Percentiles rank a stretch among this genome's conserved stretches.
Evolutionary conservation across 495 filamentous ascomycete genomes (phyloP).

Genomic region (Talaromyces liani): DNA sequence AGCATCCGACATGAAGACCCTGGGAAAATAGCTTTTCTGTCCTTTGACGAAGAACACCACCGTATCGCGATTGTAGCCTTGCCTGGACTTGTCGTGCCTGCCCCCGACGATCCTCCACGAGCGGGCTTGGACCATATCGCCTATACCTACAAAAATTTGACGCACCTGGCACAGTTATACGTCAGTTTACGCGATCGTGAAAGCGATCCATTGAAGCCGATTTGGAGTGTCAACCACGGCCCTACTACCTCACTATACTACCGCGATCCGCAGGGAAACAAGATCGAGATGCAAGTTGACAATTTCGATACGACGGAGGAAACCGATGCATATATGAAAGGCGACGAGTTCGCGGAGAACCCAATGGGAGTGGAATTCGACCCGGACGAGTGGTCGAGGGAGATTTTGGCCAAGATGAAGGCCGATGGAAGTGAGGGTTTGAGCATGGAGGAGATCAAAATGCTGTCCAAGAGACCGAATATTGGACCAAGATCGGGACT

Average conservation of each 20-base stretch:
- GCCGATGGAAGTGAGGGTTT: not conserved
- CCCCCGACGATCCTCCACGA: not conserved
- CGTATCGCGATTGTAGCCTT: slow-evolving; percentile 30
- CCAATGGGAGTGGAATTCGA: not conserved
- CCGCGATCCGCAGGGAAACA: slow-evolving; percentile 38
- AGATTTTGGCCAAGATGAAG: not conserved
- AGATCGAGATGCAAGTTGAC: slow-evolving; percentile 40
- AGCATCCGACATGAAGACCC: not conserved
- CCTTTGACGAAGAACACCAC: slow-evolving; percentile 42
- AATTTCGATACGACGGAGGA: slow-evolving; percentile 20
- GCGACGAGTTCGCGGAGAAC: not conserved
- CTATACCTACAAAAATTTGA: not conserved
- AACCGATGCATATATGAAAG: not conserved
- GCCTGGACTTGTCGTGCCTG: not conserved
- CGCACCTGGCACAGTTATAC: slow-evolving; percentile 9
- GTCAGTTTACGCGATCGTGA: slow-evolving; percentile 11
- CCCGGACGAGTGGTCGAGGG: not conserved
- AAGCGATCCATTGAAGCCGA: slow-evolving; percentile 23
- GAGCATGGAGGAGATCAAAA: not conserved
- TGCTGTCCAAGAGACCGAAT: not conserved
- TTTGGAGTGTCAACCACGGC: slow-evolving; percentile 38
- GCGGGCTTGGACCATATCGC: slow-evolving; percentile 1
- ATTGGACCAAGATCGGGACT: not conserved
- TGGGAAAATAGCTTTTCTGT: slow-evolving; percentile 24
- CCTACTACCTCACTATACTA: slow-evolving; percentile 38